phyloP scores from a whole-genome alignment of 495 filamentous ascomycete species.

The Xylaria acuta region DNA sequence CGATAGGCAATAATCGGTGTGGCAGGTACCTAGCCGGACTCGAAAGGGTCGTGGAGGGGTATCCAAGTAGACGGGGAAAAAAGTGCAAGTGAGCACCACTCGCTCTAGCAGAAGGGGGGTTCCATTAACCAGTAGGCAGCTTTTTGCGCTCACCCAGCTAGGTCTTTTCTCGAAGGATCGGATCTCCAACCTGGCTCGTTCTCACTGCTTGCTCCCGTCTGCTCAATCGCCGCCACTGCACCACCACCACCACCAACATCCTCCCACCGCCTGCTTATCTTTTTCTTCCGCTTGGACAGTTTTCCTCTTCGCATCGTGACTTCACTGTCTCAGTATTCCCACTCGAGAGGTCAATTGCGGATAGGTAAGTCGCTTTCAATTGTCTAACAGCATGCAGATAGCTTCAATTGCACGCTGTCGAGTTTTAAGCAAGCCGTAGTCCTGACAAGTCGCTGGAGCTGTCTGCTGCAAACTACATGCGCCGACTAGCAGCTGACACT shows the following conservation, averaged over 20 bases:
- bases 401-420: neutral
- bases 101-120: neutral
- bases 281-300: constrained; percentile 25
- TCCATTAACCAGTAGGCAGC: constrained; percentile 16
- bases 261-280: constrained; percentile 9
- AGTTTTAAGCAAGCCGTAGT: constrained; percentile 12
- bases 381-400: constrained; percentile 11
- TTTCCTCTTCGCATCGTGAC: constrained; percentile 31
- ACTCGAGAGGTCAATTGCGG: constrained; percentile 35
- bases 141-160: constrained; percentile 16
- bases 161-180: constrained; percentile 20
- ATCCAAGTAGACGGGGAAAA: constrained; percentile 1
- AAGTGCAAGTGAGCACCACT: constrained; percentile 14
- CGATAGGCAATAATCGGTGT: constrained; percentile 16
- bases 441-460: neutral
- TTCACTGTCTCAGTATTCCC: constrained; percentile 26
- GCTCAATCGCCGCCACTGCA: constrained; percentile 7
- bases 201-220: constrained; percentile 25
- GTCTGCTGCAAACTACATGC: neutral
- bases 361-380: constrained; percentile 31
- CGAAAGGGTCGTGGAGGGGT: constrained; percentile 17
- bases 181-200: constrained; percentile 27
- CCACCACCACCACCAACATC: too few relatives aligned
- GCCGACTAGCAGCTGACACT: constrained; percentile 15
- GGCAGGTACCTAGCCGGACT: constrained; percentile 12